Percentiles rank a stretch among this genome's conserved stretches.
Evolutionary conservation across 2,329 filamentous ascomycete species (phyloP).

Genomic region (Cucurbitaria berberidis): DNA sequence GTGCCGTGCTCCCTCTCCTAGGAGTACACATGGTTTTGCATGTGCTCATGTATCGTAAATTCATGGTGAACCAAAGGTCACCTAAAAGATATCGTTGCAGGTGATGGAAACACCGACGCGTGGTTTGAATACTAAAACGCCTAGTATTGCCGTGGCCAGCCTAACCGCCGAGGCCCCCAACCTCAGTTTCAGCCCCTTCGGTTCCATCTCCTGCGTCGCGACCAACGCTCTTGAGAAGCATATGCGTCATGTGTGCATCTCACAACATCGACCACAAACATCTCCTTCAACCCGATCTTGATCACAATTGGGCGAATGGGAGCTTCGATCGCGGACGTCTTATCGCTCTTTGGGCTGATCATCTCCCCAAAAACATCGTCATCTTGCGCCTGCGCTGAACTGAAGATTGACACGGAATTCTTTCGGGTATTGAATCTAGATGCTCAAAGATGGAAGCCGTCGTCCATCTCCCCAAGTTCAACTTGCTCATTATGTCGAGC

Average conservation of each 20-base stretch:
- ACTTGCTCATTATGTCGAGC: neutral
- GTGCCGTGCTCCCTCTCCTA: too few relatives aligned
- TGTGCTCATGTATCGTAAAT: too few relatives aligned
- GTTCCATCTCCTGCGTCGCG: neutral
- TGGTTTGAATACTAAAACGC: neutral
- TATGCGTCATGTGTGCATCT: neutral
- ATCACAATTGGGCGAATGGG: neutral
- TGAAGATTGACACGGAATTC: neutral
- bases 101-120: neutral
- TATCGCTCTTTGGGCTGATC: neutral
- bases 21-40: too few relatives aligned
- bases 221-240: neutral
- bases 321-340: neutral
- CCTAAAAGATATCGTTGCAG: too few relatives aligned
- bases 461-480: neutral
- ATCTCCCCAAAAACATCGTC: neutral
- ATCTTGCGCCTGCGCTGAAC: neutral
- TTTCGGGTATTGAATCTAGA: neutral
- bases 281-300: neutral
- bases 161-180: too few relatives aligned
- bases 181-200: neutral
- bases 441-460: neutral
- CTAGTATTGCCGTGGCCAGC: too few relatives aligned
- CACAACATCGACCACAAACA: neutral
- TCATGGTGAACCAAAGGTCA: too few relatives aligned